phyloP scores from a whole-genome alignment of 768 basidiomycete species.

The Artomyces pyxidatus region DNA sequence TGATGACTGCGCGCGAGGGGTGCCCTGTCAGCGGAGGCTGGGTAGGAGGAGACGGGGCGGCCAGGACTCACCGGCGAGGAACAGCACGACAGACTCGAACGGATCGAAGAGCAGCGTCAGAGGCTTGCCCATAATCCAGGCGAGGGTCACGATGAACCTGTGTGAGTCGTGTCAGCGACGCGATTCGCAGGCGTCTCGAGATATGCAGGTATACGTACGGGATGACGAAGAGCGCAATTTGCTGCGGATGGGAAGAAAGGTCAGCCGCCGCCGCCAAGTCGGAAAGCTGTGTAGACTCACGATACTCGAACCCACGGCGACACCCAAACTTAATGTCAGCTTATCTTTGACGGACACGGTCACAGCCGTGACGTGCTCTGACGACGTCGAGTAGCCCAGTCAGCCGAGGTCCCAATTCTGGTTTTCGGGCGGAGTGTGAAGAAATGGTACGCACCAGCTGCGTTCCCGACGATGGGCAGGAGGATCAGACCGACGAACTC shows the following conservation, averaged over 20 bases:
- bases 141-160: constrained; percentile 67
- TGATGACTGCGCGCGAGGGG: constrained; percentile 46
- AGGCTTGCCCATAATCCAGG: constrained; percentile 78
- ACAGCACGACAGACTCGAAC: constrained; percentile 69
- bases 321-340: constrained; percentile 76
- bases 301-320: constrained; percentile 83
- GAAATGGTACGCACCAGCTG: constrained; percentile 45
- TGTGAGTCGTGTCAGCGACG: constrained; percentile 1
- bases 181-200: not conserved
- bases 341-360: constrained; percentile 88
- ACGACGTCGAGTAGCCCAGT: constrained; percentile 10
- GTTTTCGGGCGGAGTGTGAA: too few relatives aligned
- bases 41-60: not conserved
- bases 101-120: constrained; percentile 81
- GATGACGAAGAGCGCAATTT: constrained; percentile 81
- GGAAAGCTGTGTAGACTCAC: constrained; percentile 31
- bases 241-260: constrained; percentile 31
- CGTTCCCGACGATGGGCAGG: constrained; percentile 88
- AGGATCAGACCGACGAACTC: constrained; percentile 86
- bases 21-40: too few relatives aligned
- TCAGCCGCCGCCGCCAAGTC: not conserved
- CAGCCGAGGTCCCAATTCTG: constrained; percentile 1
- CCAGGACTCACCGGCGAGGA: constrained; percentile 31
- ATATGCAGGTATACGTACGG: constrained; percentile 40
- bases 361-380: constrained; percentile 89